Base-by-base conservation (phyloP, 1,139 yeast genomes). In the Taphrina deformans region DNA sequence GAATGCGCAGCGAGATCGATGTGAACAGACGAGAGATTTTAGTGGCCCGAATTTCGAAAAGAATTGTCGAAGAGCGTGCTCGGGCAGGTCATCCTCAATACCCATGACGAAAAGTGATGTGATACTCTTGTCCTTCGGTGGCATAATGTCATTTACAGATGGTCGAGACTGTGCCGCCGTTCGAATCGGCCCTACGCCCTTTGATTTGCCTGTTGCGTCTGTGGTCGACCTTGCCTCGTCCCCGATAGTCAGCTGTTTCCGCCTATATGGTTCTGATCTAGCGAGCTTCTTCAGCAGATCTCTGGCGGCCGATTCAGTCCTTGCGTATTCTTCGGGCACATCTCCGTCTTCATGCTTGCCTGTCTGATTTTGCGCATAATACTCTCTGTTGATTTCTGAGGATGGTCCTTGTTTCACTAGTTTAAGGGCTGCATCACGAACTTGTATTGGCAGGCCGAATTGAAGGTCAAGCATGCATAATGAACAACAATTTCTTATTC, bases 401-500 rank as follows among this genome's bases (percentile, higher is more conserved):
- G 80, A 75, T 66, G 80, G 73, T 1, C 74, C 73, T 12, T 72
- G 75, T 7, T 88, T 88, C 3, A 93, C 88, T 82, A 90, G 80
- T 71, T 85, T 85, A 72, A 91, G 76, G 0, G 96, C 90, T 1
- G 92, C 85, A 71, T 92, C 97, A 67, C 97, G 78, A 7, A 91
- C 78, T 21, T 87, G 85, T 18, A 90, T 75, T 0, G 97, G 92
- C 27, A 93, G 83, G 4, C 91, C 88, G 77, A 86, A 89, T 27
- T 86, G 83, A 60, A 90, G 78, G 76, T 93, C 98, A 51, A 88
- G 76, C 84, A 90, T 82, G 74, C 99, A 93, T 24, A 85, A 77
- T 74, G 93, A 98, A 73, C 99, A 93, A 70, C 96, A 88, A 75
- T 89, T 87, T 69, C 87, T 82, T 56, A 87, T 83, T 51, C 85